Percentiles rank a stretch among this genome's conserved stretches.
Evolutionary conservation across 305 asterid genomes (phyloP).

Genomic region (Petunia hybrid): DNA sequence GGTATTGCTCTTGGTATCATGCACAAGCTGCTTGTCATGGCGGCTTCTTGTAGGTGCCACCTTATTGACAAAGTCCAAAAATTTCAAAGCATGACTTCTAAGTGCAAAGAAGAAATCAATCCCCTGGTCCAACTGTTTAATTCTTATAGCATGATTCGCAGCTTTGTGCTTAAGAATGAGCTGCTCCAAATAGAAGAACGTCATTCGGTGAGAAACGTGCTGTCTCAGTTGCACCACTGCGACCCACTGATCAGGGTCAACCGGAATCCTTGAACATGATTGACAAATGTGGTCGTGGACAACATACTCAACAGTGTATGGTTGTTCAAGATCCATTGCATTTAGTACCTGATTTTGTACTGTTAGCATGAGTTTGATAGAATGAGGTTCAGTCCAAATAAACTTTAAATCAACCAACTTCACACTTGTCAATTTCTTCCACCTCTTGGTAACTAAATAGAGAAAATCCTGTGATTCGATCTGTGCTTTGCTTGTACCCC

Average conservation of each 20-base stretch:
- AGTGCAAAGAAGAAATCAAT: slow-evolving; percentile 76
- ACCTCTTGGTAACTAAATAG: slow-evolving; percentile 59
- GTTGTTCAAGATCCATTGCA: slow-evolving; percentile 64
- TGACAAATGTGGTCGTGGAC: slow-evolving; percentile 71
- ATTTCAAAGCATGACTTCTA: slow-evolving; percentile 70
- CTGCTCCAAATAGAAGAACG: slow-evolving; percentile 56
- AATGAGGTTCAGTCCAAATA: slow-evolving; percentile 42
- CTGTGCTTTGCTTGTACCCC: slow-evolving; percentile 64
- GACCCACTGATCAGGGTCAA: slow-evolving; percentile 73
- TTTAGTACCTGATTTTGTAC: slow-evolving; percentile 64
- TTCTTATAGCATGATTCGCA: slow-evolving; percentile 67
- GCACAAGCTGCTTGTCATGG: slow-evolving; percentile 53
- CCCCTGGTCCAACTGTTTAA: slow-evolving; percentile 75
- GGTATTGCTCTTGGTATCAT: slow-evolving; percentile 29
- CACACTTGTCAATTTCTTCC: slow-evolving; percentile 59
- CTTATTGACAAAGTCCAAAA: slow-evolving; percentile 69
- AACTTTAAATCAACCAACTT: slow-evolving; percentile 62
- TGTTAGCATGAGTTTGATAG: slow-evolving; percentile 57
- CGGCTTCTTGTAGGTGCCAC: slow-evolving; percentile 60
- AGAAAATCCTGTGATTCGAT: slow-evolving; percentile 64
- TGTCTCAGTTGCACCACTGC: slow-evolving; percentile 86
- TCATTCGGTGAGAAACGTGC: slow-evolving; percentile 74
- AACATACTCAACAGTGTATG: slow-evolving; percentile 54
- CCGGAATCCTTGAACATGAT: slow-evolving; percentile 40
- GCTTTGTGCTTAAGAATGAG: slow-evolving; percentile 52